phyloP scores from a whole-genome alignment of 805 yeast species.

The Wickerhamiella cacticola region DNA sequence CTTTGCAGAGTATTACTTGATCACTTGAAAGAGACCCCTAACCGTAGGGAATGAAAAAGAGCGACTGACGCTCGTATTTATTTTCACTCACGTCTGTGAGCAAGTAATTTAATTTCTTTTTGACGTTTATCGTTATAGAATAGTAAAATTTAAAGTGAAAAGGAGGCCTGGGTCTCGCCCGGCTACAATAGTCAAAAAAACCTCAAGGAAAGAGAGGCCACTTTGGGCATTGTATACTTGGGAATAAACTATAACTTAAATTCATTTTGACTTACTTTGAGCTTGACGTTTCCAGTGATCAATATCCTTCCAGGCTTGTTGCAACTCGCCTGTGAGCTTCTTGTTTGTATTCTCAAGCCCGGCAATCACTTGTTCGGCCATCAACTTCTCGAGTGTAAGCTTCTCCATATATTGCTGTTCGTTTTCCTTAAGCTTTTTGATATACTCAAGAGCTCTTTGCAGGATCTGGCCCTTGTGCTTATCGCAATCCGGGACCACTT shows the following conservation, averaged over 20 bases:
- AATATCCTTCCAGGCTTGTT: constrained; percentile 82
- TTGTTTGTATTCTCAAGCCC: constrained; percentile 79
- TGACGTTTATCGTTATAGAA: not conserved
- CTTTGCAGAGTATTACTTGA: constrained; percentile 5
- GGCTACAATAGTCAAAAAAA: too few species aligned
- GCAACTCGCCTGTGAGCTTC: constrained; percentile 75
- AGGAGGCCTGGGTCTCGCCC: too few species aligned
- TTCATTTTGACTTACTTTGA: too few species aligned
- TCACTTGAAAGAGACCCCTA: constrained; percentile 8
- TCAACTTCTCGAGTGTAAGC: constrained; percentile 85
- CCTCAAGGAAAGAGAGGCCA: too few species aligned
- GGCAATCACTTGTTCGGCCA: constrained; percentile 81
- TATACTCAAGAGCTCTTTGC: constrained; percentile 79
- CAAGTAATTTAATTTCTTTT: constrained; percentile 10
- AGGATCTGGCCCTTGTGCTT: constrained; percentile 79
- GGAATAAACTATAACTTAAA: too few species aligned
- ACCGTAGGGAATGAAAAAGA: not conserved
- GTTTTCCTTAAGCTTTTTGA: constrained; percentile 77
- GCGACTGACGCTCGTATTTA: constrained; percentile 1
- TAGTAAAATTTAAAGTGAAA: not conserved
- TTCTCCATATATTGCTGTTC: constrained; percentile 84
- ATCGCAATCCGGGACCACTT: constrained; percentile 32
- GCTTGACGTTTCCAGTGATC: constrained; percentile 65
- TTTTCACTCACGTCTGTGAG: constrained; percentile 4
- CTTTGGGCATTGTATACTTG: too few species aligned